Percentiles rank a stretch among this genome's conserved stretches.
Evolutionary conservation across 2,329 filamentous ascomycete genomes (phyloP).

Genomic region (Ophiocordyceps sinensis): DNA sequence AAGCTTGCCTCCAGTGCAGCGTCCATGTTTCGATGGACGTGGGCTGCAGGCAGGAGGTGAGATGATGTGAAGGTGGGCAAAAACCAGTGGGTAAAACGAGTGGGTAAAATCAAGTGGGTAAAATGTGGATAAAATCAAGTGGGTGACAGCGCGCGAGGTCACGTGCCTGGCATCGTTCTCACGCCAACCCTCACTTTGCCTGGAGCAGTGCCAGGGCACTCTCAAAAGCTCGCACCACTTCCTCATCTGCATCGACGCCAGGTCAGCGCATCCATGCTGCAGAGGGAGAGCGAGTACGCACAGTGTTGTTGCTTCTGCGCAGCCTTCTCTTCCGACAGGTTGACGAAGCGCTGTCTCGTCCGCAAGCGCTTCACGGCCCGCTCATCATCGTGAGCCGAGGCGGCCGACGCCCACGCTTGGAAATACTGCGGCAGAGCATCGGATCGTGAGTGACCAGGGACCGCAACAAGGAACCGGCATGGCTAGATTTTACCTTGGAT

Average conservation of each 20-base stretch:
- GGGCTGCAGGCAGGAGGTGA: no score
- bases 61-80: no score
- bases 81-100: no score
- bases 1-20: neutral
- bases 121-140: no score
- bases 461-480: neutral
- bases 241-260: constrained; percentile 17
- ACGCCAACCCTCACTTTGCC: constrained; percentile 13
- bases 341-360: constrained; percentile 65
- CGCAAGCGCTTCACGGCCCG: constrained; percentile 66
- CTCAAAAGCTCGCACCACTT: constrained; percentile 49
- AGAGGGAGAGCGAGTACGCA: constrained; percentile 26
- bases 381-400: constrained; percentile 57
- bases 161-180: neutral
- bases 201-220: constrained; percentile 41
- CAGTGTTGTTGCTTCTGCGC: constrained; percentile 68
- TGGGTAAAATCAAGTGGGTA: no score
- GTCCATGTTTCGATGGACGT: no score
- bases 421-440: constrained; percentile 46
- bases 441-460: no score
- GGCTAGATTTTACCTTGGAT: constrained; percentile 37
- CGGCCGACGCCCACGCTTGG: constrained; percentile 61
- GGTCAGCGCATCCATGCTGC: constrained; percentile 6
- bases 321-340: constrained; percentile 56
- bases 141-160: no score